phyloP scores from a whole-genome alignment of 371 early-diverging fungal species.

The Mucor mucedo region DNA sequence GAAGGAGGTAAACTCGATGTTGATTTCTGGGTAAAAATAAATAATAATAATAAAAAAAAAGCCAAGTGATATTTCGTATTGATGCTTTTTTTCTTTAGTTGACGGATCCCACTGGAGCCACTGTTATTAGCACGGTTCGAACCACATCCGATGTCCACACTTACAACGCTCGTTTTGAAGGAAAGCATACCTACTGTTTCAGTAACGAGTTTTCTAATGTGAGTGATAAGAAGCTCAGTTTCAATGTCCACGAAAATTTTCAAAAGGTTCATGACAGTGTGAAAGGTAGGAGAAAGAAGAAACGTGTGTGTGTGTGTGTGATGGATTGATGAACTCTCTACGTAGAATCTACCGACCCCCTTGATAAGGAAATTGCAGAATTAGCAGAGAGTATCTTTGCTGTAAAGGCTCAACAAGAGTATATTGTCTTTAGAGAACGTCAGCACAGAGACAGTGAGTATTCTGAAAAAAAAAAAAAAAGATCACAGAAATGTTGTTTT shows the following conservation, averaged over 20 bases:
- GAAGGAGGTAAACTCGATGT: slow-evolving; percentile 74
- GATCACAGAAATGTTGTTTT: background rate
- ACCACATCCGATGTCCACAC: slow-evolving; percentile 59
- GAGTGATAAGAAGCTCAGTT: slow-evolving; percentile 57
- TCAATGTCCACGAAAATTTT: slow-evolving; percentile 55
- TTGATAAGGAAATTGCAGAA: slow-evolving; percentile 70
- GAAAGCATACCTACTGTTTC: slow-evolving; percentile 80
- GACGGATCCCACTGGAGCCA: slow-evolving; percentile 47
- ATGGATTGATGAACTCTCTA: background rate
- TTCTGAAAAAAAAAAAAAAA: background rate
- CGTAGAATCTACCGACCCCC: slow-evolving; percentile 60
- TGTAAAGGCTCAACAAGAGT: slow-evolving; percentile 78
- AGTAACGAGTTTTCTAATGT: slow-evolving; percentile 64
- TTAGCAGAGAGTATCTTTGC: slow-evolving; percentile 68
- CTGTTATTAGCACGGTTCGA: slow-evolving; percentile 54
- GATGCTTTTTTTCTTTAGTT: slow-evolving; percentile 8
- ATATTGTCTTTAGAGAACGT: slow-evolving; percentile 71
- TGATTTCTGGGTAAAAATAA: slow-evolving; percentile 72
- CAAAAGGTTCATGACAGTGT: slow-evolving; percentile 42
- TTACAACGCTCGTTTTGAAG: slow-evolving; percentile 58
- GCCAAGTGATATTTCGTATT: background rate
- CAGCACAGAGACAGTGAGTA: slow-evolving; percentile 74
- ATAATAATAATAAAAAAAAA: background rate
- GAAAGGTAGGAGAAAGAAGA: slow-evolving; percentile 33
- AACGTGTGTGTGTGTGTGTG: background rate